Conservation (phyloP, 1,284 basidiomycete genomes). For the Porodaedalea pini region DNA sequence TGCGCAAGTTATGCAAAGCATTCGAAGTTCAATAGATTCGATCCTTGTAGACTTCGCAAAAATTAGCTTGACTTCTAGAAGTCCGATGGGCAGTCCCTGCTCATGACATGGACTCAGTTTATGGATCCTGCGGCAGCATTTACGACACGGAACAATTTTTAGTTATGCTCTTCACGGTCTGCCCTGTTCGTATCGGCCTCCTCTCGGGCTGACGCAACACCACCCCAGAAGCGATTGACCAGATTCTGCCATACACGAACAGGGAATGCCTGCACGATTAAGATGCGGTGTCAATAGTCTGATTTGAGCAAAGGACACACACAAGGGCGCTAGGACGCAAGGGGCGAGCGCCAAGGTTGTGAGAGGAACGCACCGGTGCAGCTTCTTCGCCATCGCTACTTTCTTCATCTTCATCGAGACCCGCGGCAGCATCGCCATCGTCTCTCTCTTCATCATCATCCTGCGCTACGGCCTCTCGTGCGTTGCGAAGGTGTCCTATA, state of each 20-base stretch:
- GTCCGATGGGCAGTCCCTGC: neutral
- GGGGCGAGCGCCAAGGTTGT: neutral
- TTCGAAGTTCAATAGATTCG: too few species aligned
- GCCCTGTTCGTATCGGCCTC: neutral
- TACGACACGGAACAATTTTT: neutral
- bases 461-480: slow-evolving; percentile 20
- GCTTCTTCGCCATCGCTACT: slow-evolving; percentile 35
- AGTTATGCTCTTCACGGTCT: neutral
- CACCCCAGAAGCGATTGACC: slow-evolving; percentile 60
- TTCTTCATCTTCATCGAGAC: slow-evolving; percentile 29
- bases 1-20: too few species aligned
- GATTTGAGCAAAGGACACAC: slow-evolving; percentile 13
- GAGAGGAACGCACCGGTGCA: slow-evolving; percentile 41
- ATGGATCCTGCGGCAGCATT: neutral
- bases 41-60: too few species aligned
- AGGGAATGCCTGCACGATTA: slow-evolving; percentile 48
- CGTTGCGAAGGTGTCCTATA: slow-evolving; percentile 18
- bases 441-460: slow-evolving; percentile 28
- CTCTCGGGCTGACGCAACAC: slow-evolving; percentile 20
- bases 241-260: slow-evolving; percentile 59
- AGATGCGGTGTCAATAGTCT: neutral
- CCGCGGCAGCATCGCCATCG: slow-evolving; percentile 28
- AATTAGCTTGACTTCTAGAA: neutral
- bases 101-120: neutral
- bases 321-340: neutral